Conservation (phyloP, 2,329 filamentous ascomycete genomes). For the Triangularia verruculosa region DNA sequence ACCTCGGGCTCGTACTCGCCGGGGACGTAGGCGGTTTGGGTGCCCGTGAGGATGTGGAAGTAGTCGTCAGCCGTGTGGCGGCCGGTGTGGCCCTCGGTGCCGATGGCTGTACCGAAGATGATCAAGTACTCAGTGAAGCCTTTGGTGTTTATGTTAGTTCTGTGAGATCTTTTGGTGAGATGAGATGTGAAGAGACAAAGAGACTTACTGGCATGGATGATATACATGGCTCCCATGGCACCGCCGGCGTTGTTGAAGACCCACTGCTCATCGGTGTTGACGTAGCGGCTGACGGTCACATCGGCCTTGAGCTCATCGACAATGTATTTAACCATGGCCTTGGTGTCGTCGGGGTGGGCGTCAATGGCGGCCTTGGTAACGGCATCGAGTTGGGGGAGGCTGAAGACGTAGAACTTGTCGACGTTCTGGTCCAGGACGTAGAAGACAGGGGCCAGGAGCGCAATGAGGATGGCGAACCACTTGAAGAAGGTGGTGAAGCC, state of each 20-base stretch:
- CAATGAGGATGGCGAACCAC: constrained; percentile 52
- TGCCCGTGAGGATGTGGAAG: constrained; percentile 83
- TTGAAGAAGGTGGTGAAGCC: constrained; percentile 41
- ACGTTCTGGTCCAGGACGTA: constrained; percentile 58
- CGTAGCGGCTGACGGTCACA: constrained; percentile 47
- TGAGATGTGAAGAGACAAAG: neutral
- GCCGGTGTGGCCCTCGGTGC: constrained; percentile 84
- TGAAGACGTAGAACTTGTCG: constrained; percentile 72
- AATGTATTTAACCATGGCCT: constrained; percentile 65
- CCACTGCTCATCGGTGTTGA: constrained; percentile 77
- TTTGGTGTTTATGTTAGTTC: constrained; percentile 28
- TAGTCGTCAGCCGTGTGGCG: constrained; percentile 92
- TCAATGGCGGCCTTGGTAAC: constrained; percentile 64
- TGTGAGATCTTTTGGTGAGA: neutral
- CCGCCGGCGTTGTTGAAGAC: constrained; percentile 90
- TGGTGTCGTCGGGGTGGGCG: constrained; percentile 72
- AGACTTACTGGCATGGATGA: constrained; percentile 75
- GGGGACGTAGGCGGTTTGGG: constrained; percentile 71
- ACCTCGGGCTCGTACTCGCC: constrained; percentile 66
- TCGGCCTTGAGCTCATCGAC: constrained; percentile 62
- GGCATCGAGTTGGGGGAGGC: constrained; percentile 64
- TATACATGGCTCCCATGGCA: constrained; percentile 89
- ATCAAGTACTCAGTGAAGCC: constrained; percentile 86
- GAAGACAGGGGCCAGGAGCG: constrained; percentile 51
- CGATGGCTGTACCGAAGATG: constrained; percentile 78